These are phyloP conservation scores for Verticillium tricorpus DNA, from an alignment of 2,329 filamentous ascomycete genomes.

Conservation along the genomic window DNA sequence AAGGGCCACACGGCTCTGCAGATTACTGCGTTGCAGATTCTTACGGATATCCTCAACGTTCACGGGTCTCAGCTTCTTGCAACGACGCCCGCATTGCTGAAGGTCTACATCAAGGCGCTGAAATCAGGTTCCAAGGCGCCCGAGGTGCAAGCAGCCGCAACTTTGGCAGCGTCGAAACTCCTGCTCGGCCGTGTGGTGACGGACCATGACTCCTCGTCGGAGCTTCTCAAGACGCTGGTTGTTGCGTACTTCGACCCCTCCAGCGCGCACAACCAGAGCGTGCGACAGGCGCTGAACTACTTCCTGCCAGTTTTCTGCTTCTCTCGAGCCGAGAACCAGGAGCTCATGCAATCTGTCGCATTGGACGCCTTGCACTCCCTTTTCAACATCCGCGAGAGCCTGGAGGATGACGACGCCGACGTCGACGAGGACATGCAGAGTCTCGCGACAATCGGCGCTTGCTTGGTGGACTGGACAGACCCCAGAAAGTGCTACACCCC, in stretches of 20 bases:
- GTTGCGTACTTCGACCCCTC: conserved; percentile 87
- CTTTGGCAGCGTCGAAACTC: conserved; percentile 78
- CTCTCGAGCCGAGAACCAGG: conserved; percentile 75
- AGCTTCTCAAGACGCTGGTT: conserved; percentile 80
- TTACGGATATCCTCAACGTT: conserved; percentile 88
- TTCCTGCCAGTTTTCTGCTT: conserved; percentile 95
- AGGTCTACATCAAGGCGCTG: conserved; percentile 80
- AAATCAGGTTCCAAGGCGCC: conserved; percentile 65
- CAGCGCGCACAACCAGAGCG: conserved; percentile 71
- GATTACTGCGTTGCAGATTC: conserved; percentile 83
- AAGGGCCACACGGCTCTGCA: conserved; percentile 90
- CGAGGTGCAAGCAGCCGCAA: conserved; percentile 76
- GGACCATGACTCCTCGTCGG: conserved; percentile 60
- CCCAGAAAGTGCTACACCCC: conserved; percentile 69
- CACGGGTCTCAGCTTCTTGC: conserved; percentile 76
- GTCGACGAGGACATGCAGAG: conserved; percentile 75
- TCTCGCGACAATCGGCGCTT: conserved; percentile 72
- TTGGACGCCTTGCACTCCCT: conserved; percentile 72
- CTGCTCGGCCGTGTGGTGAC: conserved; percentile 76
- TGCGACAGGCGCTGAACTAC: conserved; percentile 85
- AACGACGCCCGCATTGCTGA: conserved; percentile 65
- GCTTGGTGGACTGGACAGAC: conserved; percentile 92
- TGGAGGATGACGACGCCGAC: conserved; percentile 72
- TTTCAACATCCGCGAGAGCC: conserved; percentile 64
- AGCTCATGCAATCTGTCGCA: conserved; percentile 71